A percentile compares a stretch with the other conserved stretches of the same genome.
phyloP scores from a whole-genome alignment of 306 rosid species.

The Inga leiocalycina region DNA sequence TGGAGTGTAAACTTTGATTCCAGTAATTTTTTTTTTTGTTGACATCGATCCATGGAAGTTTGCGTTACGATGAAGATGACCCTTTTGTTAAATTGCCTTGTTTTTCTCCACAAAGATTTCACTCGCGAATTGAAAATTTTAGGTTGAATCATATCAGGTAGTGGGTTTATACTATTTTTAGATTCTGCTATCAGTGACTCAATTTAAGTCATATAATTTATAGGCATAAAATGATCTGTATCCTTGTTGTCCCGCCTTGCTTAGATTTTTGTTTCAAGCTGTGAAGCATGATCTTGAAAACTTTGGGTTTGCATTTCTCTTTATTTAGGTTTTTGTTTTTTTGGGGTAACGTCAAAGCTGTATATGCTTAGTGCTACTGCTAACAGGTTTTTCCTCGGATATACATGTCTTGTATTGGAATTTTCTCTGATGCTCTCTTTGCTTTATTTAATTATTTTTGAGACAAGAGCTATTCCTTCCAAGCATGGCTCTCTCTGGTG shows the following conservation, averaged over 20 bases:
- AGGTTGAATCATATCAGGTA: conserved; percentile 17
- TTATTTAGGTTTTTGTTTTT: conserved; percentile 27
- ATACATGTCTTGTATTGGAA: conserved; percentile 20
- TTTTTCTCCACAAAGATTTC: conserved; percentile 31
- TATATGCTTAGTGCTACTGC: not conserved
- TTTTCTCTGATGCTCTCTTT: conserved; percentile 22
- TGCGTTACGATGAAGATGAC: conserved; percentile 34
- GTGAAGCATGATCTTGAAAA: conserved; percentile 33
- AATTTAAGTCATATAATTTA: conserved; percentile 22
- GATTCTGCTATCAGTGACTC: conserved; percentile 9
- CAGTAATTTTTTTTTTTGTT: conserved; percentile 7
- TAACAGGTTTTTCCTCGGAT: not conserved
- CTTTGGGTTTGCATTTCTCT: conserved; percentile 30
- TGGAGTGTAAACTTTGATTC: conserved; percentile 30
- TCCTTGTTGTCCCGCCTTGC: conserved; percentile 18
- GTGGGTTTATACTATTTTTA: conserved; percentile 6
- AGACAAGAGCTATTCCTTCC: conserved; percentile 28
- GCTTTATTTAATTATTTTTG: conserved; percentile 8
- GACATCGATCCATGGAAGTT: conserved; percentile 42
- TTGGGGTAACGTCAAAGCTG: conserved; percentile 22
- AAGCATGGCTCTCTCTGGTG: conserved; percentile 72
- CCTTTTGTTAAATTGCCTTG: conserved; percentile 37
- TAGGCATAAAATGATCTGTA: conserved; percentile 30
- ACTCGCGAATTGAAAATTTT: conserved; percentile 37
- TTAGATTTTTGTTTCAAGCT: conserved; percentile 36